phyloP scores from a whole-genome alignment of 208 protist genomes.

The Eutreptiella sp. region DNA sequence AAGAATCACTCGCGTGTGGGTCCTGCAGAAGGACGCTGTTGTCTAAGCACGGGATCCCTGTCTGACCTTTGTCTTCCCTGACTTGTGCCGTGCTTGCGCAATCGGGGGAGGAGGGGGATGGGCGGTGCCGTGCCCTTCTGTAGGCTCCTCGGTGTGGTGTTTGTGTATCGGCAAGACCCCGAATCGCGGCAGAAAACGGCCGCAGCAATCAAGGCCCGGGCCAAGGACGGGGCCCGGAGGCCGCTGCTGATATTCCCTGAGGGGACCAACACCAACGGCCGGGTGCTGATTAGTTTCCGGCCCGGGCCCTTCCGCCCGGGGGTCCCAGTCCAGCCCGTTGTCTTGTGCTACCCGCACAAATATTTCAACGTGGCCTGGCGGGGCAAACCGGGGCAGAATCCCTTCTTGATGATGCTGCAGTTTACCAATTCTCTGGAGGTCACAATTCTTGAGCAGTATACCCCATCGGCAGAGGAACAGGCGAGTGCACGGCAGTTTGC shows the following conservation, averaged over 20 bases:
- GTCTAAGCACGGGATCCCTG: too few species aligned
- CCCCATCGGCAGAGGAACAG: slow-evolving; percentile 33
- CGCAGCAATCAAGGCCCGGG: slow-evolving; percentile 9
- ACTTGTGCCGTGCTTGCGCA: too few species aligned
- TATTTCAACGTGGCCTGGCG: slow-evolving; percentile 32
- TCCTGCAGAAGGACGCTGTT: too few species aligned
- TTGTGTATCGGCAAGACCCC: slow-evolving; percentile 1
- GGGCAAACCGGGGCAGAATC: background rate
- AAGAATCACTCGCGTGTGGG: too few species aligned
- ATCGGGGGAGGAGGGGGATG: too few species aligned
- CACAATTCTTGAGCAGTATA: slow-evolving; percentile 36
- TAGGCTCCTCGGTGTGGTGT: slow-evolving; percentile 12
- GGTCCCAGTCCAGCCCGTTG: slow-evolving; percentile 50
- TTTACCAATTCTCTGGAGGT: slow-evolving; percentile 35
- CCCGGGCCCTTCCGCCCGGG: slow-evolving; percentile 40
- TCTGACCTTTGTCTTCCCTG: too few species aligned
- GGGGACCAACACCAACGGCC: slow-evolving; percentile 48
- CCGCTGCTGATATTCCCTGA: slow-evolving; percentile 52
- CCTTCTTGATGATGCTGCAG: slow-evolving; percentile 33
- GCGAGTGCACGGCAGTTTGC: slow-evolving; percentile 35
- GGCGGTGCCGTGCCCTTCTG: too few species aligned
- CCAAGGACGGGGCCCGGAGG: slow-evolving; percentile 5
- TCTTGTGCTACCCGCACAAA: slow-evolving; percentile 36
- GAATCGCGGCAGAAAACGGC: too few species aligned
- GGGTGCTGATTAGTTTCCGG: slow-evolving; percentile 42